Evolutionary conservation across 768 basidiomycete genomes (phyloP).

Genomic region (Amanita phalloides): DNA sequence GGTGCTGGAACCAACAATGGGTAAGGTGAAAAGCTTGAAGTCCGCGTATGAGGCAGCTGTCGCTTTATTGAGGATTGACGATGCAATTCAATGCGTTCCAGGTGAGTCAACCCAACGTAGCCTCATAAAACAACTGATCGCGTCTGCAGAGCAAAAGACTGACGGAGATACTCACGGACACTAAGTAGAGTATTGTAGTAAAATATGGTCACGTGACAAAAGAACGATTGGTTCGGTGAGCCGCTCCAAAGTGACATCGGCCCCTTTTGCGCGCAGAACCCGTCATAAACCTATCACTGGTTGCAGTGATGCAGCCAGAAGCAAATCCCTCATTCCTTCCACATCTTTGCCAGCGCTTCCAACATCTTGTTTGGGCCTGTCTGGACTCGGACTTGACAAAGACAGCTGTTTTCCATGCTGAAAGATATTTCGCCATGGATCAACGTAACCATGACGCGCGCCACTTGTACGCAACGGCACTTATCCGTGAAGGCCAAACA

Average conservation of each 20-base stretch:
- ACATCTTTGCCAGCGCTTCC: constrained; percentile 58
- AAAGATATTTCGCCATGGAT: constrained; percentile 70
- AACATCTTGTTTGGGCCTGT: constrained; percentile 70
- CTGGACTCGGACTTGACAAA: constrained; percentile 71
- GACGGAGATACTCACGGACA: constrained; percentile 74
- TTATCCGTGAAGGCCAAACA: constrained; percentile 59
- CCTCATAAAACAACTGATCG: constrained; percentile 3
- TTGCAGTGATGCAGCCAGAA: constrained; percentile 45
- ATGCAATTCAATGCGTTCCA: constrained; percentile 85
- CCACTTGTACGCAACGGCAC: constrained; percentile 73
- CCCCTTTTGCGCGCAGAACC: background rate
- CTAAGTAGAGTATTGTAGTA: constrained; percentile 17
- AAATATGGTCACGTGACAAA: constrained; percentile 2
- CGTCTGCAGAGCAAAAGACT: constrained; percentile 48
- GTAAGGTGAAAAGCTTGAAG: constrained; percentile 95
- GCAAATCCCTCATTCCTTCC: constrained; percentile 36
- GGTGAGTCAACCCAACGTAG: constrained; percentile 34
- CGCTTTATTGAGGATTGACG: constrained; percentile 89
- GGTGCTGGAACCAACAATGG: constrained; percentile 91
- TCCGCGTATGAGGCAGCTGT: constrained; percentile 96
- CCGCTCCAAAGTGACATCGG: background rate
- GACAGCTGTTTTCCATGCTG: constrained; percentile 85
- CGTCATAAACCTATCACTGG: background rate
- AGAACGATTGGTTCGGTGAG: background rate
- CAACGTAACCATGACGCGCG: constrained; percentile 67